Base-by-base conservation (phyloP, 2,329 filamentous ascomycete genomes). In the Alternaria hordeiaustralica region DNA sequence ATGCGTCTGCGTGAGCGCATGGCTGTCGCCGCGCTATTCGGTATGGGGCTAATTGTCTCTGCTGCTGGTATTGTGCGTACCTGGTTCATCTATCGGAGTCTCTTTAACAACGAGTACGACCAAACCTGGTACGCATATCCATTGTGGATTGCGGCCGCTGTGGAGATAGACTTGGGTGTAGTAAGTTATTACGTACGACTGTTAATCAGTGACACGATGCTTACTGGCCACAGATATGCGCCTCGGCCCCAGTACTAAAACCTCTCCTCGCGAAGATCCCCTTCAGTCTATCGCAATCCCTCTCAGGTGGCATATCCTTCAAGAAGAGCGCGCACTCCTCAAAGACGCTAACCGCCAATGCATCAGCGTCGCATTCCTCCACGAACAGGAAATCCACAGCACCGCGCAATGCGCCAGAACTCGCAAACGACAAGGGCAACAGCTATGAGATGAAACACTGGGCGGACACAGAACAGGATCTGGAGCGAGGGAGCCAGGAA, bases 91-190 rank as follows among this genome's bases (percentile, higher is more conserved):
- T 83, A 81, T 71, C 76, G 79, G 58, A 77, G 76, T 15, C 66
- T 84, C 6, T 74, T 83, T 6, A 68, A 65, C 3, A 68, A 65
- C 3, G 80, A 76, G 56, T 83, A 80, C 63, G 83, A 84, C 55
- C 76, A 78, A 58, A 83, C 81, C 3, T 84, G 82, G 83, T 81
- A 77, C 57, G 75, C 80, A 5, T 84, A 82, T 71, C 80, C 81
- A 6, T 70, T 84, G 0, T 84, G 82, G 81, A 83, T 84, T n/a
- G 78, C 78, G 46, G 82, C 82, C 5, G 79, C 81, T 0, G 78
- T 84, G 3, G 83, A 84, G 66, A 81, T 84, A 9, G 81, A 84
- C 61, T 63, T 84, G 7, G 82, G 80, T 10, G 78, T 84, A n/a
- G 81, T 83, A 68, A 70, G 81, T 78, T 11, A 1, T 36, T 41